Evolutionary conservation across 352 stramenopile species (phyloP).

Genomic region (Pythium graminicola): DNA sequence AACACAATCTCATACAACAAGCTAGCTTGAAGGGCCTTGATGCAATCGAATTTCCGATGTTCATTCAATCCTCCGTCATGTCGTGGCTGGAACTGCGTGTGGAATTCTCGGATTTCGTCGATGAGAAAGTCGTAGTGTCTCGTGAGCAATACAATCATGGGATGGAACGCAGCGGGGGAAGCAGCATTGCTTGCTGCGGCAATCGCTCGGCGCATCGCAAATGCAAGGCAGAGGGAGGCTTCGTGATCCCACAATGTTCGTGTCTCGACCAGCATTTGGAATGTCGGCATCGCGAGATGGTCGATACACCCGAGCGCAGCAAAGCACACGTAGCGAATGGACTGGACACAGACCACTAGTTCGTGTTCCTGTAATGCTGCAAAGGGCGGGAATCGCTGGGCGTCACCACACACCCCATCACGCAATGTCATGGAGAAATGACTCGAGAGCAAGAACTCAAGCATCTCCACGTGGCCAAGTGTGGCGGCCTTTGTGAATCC

Average conservation of each 20-base stretch:
- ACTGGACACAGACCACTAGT: conserved; percentile 8
- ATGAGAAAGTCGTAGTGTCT: conserved; percentile 18
- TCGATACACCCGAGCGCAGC: conserved; percentile 22
- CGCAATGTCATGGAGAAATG: conserved; percentile 1
- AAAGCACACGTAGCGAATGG: conserved; percentile 18
- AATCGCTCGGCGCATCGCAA: conserved; percentile 20
- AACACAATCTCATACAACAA: conserved; percentile 44
- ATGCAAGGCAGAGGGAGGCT: conserved; percentile 15
- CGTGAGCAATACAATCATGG: conserved; percentile 19
- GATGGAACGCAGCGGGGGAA: conserved; percentile 10
- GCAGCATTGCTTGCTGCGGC: background rate
- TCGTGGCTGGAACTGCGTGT: conserved; percentile 8
- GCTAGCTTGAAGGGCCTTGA: conserved; percentile 38
- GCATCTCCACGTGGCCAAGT: conserved; percentile 9
- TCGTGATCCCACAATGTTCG: conserved; percentile 15
- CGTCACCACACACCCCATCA: conserved; percentile 16
- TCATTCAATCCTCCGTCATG: no score
- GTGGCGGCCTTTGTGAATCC: conserved; percentile 13
- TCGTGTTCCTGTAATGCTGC: background rate
- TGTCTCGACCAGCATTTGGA: conserved; percentile 17
- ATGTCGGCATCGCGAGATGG: conserved; percentile 7
- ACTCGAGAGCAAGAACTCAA: conserved; percentile 22
- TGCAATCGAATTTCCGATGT: conserved; percentile 10
- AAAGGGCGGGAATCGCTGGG: conserved; percentile 11
- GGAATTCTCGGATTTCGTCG: conserved; percentile 19